These are phyloP conservation scores for Linnemannia schmuckeri DNA, from an alignment of 192 early-diverging fungal genomes.

Conservation along the genomic window DNA sequence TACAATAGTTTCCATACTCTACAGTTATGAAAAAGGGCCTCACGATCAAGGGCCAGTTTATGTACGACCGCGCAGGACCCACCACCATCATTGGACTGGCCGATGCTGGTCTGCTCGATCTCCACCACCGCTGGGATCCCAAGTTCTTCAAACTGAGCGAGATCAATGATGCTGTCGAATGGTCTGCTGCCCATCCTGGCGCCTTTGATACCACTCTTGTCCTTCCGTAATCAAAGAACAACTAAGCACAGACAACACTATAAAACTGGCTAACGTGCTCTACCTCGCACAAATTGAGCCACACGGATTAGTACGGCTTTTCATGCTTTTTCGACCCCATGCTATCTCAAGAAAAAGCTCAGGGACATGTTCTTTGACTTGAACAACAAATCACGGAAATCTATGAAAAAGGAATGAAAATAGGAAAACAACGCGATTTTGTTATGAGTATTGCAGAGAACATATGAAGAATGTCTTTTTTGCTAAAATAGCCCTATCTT, in stretches of 20 bases:
- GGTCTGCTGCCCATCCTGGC: background rate
- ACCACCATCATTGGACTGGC: conserved; percentile 30
- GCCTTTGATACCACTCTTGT: conserved; percentile 11
- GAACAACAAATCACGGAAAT: no score
- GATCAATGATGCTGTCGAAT: conserved; percentile 17
- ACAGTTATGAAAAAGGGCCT: conserved; percentile 35
- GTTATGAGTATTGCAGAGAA: no score
- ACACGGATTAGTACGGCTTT: no score
- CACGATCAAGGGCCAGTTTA: conserved; percentile 48
- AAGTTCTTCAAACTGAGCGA: conserved; percentile 22
- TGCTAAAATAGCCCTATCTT: no score
- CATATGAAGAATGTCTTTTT: no score
- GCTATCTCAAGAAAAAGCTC: no score
- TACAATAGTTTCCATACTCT: conserved; percentile 15
- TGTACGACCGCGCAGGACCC: conserved; percentile 33
- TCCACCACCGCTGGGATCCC: background rate
- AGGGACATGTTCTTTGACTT: no score
- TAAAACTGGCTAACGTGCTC: no score
- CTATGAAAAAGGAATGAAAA: no score
- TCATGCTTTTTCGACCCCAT: no score
- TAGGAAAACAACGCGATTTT: no score
- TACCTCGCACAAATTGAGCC: no score
- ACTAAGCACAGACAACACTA: background rate
- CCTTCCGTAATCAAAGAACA: background rate
- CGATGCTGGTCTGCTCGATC: conserved; percentile 48